phyloP scores from a whole-genome alignment of 179 eudicot species.

The Vitellaria paradoxa region DNA sequence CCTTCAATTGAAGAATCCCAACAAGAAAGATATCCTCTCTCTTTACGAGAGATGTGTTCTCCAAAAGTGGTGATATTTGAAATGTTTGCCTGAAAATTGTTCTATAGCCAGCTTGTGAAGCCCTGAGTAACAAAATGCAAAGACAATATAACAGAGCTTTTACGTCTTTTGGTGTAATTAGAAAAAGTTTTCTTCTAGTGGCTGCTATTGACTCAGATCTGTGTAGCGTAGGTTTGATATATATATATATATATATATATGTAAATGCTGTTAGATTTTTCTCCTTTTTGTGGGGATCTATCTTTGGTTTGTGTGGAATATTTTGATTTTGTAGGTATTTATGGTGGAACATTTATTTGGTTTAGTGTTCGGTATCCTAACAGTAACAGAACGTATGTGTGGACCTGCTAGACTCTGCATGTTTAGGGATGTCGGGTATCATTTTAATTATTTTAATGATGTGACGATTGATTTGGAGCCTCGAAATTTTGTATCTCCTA shows the following conservation, averaged over 20 bases:
- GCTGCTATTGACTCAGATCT: background rate
- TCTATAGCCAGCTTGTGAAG: conserved; percentile 4
- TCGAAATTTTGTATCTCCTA: too few relatives aligned
- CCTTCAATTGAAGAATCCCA: conserved; percentile 64
- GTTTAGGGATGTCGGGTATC: too few relatives aligned
- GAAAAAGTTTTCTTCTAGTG: background rate
- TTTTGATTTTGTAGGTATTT: background rate
- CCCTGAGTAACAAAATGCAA: background rate
- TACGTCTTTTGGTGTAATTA: background rate
- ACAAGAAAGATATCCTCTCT: conserved; percentile 80
- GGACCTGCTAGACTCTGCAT: background rate
- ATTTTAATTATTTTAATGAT: too few relatives aligned
- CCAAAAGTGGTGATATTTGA: conserved; percentile 38
- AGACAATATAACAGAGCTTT: background rate
- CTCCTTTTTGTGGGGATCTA: background rate
- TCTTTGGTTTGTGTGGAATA: background rate
- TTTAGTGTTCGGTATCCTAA: background rate
- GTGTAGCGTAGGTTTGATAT: too few relatives aligned
- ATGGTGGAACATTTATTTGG: background rate
- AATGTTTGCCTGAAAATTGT: conserved; percentile 1
- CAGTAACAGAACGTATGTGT: too few relatives aligned
- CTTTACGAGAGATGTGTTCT: conserved; percentile 76
- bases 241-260: too few relatives aligned
- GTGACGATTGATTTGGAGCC: too few relatives aligned
- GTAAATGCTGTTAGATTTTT: too few relatives aligned